Conservation (phyloP, 768 basidiomycete species). For the Collybia nuda region DNA sequence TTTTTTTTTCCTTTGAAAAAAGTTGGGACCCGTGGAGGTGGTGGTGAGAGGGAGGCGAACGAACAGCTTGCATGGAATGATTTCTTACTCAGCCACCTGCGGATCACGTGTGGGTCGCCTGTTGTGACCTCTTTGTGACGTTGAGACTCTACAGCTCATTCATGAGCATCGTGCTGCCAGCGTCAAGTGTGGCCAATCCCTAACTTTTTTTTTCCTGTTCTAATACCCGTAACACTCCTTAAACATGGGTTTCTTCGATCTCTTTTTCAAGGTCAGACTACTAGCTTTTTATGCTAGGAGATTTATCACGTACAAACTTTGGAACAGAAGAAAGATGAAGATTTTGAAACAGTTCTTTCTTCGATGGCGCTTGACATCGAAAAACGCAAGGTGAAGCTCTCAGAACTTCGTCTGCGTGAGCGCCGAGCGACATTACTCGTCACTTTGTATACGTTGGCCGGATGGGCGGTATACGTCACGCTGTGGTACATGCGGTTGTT, state of each 20-base stretch:
- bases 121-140: conserved; percentile 10
- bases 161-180: no score
- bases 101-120: no score
- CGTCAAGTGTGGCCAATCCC: not conserved
- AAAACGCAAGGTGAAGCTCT: conserved; percentile 69
- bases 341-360: conserved; percentile 76
- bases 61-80: no score
- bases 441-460: conserved; percentile 74
- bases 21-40: no score
- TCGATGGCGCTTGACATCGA: conserved; percentile 67
- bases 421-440: conserved; percentile 73
- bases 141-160: no score
- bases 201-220: not conserved
- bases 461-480: conserved; percentile 71
- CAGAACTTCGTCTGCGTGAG: conserved; percentile 85
- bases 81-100: no score
- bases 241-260: conserved; percentile 12
- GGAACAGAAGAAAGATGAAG: conserved; percentile 57
- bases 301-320: not conserved
- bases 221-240: conserved; percentile 11
- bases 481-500: conserved; percentile 70
- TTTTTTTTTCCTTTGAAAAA: no score
- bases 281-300: not conserved
- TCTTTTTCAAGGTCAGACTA: conserved; percentile 11
- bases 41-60: no score